A percentile compares a stretch with the other conserved stretches of the same genome.
Evolutionary conservation across 768 basidiomycete genomes (phyloP).

Genomic region (Tricholoma saponaceum): DNA sequence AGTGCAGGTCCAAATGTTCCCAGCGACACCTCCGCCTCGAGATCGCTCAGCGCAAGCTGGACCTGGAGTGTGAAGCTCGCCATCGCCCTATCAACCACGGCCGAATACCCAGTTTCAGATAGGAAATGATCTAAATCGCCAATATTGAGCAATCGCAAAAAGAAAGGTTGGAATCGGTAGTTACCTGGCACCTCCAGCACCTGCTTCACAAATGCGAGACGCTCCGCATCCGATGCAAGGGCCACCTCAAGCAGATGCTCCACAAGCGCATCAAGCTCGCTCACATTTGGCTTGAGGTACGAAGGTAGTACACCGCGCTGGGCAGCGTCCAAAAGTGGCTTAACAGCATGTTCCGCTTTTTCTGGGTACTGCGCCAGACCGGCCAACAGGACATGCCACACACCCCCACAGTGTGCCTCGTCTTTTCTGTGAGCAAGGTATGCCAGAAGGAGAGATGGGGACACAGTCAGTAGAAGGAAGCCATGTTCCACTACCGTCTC

Average conservation of each 20-base stretch:
- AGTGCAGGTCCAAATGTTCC: constrained; percentile 24
- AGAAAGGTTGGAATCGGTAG: background rate
- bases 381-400: constrained; percentile 50
- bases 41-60: constrained; percentile 26
- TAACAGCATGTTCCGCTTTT: constrained; percentile 25
- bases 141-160: constrained; percentile 7
- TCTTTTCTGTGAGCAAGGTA: constrained; percentile 47
- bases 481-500: constrained; percentile 34
- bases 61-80: constrained; percentile 33
- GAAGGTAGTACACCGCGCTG: constrained; percentile 34
- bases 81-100: constrained; percentile 28
- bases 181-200: constrained; percentile 40
- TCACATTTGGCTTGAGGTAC: constrained; percentile 39
- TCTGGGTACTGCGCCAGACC: constrained; percentile 33
- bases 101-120: constrained; percentile 28
- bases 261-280: constrained; percentile 43
- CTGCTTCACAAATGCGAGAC: constrained; percentile 30
- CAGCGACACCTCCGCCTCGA: constrained; percentile 13
- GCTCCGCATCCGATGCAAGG: constrained; percentile 24
- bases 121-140: constrained; percentile 28
- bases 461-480: constrained; percentile 33
- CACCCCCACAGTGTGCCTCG: constrained; percentile 21
- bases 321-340: constrained; percentile 38
- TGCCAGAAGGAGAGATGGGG: constrained; percentile 41
- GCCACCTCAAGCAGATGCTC: constrained; percentile 35